Percentiles rank a stretch among this genome's conserved stretches.
These are phyloP conservation scores for Sphagnum contortum DNA, from an alignment of 225 moss, liverwort and hornwort genomes.

Conservation along the genomic window DNA sequence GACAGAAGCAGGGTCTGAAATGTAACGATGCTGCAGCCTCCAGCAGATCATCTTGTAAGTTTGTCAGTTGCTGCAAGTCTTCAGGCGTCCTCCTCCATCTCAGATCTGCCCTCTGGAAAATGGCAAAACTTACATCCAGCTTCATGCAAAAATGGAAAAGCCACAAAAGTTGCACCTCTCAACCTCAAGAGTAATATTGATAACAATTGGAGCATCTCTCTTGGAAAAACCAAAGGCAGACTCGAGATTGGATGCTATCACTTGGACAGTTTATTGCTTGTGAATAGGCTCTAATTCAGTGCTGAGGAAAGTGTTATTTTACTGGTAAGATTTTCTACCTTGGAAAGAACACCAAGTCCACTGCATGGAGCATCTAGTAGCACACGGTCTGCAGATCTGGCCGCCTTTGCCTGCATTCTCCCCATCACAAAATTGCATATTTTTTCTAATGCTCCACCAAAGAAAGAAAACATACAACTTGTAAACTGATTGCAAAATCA, in stretches of 20 bases:
- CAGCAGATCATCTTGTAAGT: conserved; percentile 55
- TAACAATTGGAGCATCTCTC: too few species aligned
- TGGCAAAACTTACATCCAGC: neutral
- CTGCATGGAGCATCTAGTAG: conserved; percentile 74
- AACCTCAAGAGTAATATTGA: too few species aligned
- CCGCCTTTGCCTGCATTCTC: conserved; percentile 34
- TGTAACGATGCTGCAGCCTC: conserved; percentile 54
- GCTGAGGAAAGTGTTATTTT: too few species aligned
- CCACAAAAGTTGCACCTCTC: neutral
- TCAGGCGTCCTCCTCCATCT: conserved; percentile 65
- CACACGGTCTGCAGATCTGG: conserved; percentile 53
- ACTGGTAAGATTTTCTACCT: conserved; percentile 18
- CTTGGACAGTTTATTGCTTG: too few species aligned
- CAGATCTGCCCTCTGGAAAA: conserved; percentile 58
- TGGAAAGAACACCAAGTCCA: conserved; percentile 76
- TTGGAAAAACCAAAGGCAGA: too few species aligned
- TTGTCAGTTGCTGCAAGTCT: conserved; percentile 33
- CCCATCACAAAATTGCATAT: neutral
- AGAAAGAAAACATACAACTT: too few species aligned
- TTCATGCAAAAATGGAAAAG: neutral
- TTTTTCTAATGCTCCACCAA: too few species aligned
- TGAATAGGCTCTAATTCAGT: too few species aligned
- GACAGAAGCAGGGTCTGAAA: neutral
- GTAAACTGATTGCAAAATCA: too few species aligned
- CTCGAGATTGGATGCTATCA: too few species aligned